phyloP scores from a whole-genome alignment of 495 filamentous ascomycete genomes.

The Sordaria brevicollis region DNA sequence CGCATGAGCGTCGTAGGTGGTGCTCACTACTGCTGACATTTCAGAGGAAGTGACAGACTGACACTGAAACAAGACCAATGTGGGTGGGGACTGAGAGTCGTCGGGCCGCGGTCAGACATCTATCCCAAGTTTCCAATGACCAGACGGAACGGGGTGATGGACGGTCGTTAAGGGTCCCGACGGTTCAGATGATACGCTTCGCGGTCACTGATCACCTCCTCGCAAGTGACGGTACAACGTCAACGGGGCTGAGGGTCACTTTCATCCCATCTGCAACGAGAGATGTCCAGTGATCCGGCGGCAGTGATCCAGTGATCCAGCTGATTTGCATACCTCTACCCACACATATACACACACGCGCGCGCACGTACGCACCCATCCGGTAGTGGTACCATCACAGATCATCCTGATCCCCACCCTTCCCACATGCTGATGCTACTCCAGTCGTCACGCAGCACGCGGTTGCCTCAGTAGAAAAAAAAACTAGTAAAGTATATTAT shows the following conservation, averaged over 20 bases:
- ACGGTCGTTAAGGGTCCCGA: background rate
- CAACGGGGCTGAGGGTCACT: background rate
- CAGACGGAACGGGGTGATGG: background rate
- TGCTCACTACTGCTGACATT: background rate
- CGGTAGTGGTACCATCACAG: background rate
- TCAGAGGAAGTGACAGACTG: background rate
- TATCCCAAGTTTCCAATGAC: no score
- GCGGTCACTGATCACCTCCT: background rate
- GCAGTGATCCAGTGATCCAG: background rate
- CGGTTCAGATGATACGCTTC: no score
- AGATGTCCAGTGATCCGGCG: background rate
- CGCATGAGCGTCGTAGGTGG: background rate
- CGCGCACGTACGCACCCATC: no score
- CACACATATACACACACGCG: background rate
- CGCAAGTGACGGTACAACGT: background rate
- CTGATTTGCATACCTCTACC: background rate
- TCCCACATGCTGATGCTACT: background rate
- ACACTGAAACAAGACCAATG: background rate
- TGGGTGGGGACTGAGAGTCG: background rate
- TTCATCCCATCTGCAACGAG: background rate
- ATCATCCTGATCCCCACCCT: no score
- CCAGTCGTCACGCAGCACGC: background rate
- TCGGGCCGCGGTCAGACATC: background rate
- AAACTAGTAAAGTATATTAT: background rate
- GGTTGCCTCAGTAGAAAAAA: no score